phyloP scores from a whole-genome alignment of 1,139 yeast genomes.

The Sugiyamaella japonica region DNA sequence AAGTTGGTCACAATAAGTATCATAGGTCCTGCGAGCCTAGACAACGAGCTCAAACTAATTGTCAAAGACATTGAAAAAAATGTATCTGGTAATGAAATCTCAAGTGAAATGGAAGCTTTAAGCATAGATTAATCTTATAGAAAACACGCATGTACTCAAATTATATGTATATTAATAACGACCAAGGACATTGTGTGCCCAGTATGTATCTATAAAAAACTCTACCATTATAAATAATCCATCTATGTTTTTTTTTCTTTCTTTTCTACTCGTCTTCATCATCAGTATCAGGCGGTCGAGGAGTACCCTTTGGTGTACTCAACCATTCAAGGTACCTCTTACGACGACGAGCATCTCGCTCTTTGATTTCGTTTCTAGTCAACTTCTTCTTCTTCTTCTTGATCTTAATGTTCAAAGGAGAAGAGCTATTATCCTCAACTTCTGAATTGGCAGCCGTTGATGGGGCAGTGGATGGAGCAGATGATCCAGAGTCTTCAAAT shows the following conservation, averaged over 20 bases:
- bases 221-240: conserved; percentile 8
- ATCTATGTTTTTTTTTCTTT: background rate
- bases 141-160: background rate
- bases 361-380: conserved; percentile 94
- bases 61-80: conserved; percentile 50
- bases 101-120: conserved; percentile 53
- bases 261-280: conserved; percentile 64
- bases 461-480: conserved; percentile 45
- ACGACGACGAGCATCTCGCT: conserved; percentile 91
- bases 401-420: conserved; percentile 94
- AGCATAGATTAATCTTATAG: background rate
- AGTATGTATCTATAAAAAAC: background rate
- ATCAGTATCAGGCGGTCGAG: conserved; percentile 89
- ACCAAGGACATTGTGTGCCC: background rate
- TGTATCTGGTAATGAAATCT: conserved; percentile 56
- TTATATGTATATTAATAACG: conserved; percentile 2
- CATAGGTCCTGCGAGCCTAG: conserved; percentile 53
- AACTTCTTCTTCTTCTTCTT: conserved; percentile 81
- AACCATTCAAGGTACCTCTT: conserved; percentile 93
- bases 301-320: conserved; percentile 95
- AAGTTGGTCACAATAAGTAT: conserved; percentile 62
- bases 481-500: conserved; percentile 70
- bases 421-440: conserved; percentile 50
- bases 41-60: conserved; percentile 45
- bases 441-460: conserved; percentile 33